A percentile compares a stretch with the other conserved stretches of the same genome.
phyloP scores from a whole-genome alignment of 2,329 filamentous ascomycete species.

The Pseudogymnoascus sp. region DNA sequence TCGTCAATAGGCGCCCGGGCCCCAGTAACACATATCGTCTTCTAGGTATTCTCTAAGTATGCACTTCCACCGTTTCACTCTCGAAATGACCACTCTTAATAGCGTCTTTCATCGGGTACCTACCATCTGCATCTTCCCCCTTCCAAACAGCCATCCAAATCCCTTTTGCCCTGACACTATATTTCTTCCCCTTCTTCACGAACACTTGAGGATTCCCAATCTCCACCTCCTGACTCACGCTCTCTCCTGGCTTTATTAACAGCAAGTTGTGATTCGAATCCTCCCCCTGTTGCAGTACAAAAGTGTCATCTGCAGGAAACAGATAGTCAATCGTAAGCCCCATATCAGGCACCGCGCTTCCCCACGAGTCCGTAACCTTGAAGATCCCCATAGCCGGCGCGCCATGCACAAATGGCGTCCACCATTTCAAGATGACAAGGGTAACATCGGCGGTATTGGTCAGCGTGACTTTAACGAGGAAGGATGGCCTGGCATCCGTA shows the following conservation, averaged over 20 bases:
- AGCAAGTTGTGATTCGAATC: not conserved
- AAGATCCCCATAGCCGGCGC: slow-evolving; percentile 28
- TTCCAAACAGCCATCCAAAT: slow-evolving; percentile 32
- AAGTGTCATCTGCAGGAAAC: not conserved
- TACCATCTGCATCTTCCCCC: slow-evolving; percentile 1
- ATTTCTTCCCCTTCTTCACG: slow-evolving; percentile 27
- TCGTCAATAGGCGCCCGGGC: no score
- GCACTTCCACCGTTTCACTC: slow-evolving; percentile 13
- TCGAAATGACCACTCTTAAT: slow-evolving; percentile 11
- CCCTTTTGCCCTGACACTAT: slow-evolving; percentile 28
- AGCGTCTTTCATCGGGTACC: slow-evolving; percentile 10
- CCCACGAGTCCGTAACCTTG: slow-evolving; percentile 21
- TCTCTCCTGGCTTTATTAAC: slow-evolving; percentile 16
- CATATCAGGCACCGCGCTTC: not conserved
- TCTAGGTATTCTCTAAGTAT: not conserved
- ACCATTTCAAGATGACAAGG: slow-evolving; percentile 32
- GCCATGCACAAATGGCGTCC: slow-evolving; percentile 29
- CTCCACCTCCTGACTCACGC: slow-evolving; percentile 19
- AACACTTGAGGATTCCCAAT: slow-evolving; percentile 23
- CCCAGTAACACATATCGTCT: not conserved
- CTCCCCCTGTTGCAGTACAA: not conserved
- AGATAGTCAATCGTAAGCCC: not conserved
- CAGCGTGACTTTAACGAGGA: slow-evolving; percentile 16
- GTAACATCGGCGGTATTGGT: slow-evolving; percentile 24
- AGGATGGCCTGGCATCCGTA: not conserved